These are phyloP conservation scores for Tulasnella sp. DNA, from an alignment of 768 basidiomycete species.

Conservation along the genomic window DNA sequence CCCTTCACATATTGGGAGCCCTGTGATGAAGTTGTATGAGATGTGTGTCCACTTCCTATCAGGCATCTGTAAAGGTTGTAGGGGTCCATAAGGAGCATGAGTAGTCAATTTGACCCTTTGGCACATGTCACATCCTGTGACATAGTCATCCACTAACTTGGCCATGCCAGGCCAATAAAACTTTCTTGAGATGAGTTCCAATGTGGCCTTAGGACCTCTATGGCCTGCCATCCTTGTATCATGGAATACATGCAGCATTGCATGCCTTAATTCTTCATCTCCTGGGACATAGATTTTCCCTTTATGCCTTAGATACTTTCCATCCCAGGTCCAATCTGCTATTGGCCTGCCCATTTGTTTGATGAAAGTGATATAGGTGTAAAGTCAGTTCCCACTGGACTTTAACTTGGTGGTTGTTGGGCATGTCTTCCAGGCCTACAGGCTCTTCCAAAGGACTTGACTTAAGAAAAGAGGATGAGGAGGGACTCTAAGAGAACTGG, in stretches of 20 bases:
- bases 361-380: too few relatives aligned
- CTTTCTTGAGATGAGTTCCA: background rate
- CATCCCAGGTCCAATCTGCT: too few relatives aligned
- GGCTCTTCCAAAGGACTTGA: too few relatives aligned
- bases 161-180: background rate
- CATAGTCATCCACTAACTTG: background rate
- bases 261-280: background rate
- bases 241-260: background rate
- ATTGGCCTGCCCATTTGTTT: too few relatives aligned
- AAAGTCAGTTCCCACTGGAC: too few relatives aligned
- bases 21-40: constrained; percentile 26
- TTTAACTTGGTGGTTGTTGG: too few relatives aligned
- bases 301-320: too few relatives aligned
- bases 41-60: constrained; percentile 3
- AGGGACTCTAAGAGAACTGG: too few relatives aligned
- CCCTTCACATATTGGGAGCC: constrained; percentile 27
- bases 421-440: too few relatives aligned
- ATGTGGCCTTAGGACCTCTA: background rate
- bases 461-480: too few relatives aligned
- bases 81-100: background rate
- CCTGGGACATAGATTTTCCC: background rate
- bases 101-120: background rate
- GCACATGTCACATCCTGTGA: background rate
- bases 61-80: background rate
- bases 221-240: background rate